Percentiles rank a stretch among this genome's conserved stretches.
Evolutionary conservation across 2,329 filamentous ascomycete species (phyloP).

Genomic region (Zasmidium citrigriseum): DNA sequence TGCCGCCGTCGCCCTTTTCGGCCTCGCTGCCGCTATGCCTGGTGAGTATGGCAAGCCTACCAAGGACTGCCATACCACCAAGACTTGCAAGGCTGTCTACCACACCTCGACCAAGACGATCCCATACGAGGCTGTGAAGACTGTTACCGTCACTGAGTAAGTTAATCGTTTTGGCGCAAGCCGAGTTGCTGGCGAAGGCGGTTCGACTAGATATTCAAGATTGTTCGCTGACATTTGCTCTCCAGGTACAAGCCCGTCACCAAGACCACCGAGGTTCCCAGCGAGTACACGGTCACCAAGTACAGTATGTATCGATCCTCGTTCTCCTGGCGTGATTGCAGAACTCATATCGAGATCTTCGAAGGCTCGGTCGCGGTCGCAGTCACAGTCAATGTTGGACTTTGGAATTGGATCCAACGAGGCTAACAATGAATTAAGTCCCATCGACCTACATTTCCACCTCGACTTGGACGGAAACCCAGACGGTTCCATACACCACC

Average conservation of each 20-base stretch:
- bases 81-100: slow-evolving; percentile 17
- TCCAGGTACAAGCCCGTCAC: slow-evolving; percentile 16
- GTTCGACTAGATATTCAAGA: too few species aligned
- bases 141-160: slow-evolving; percentile 16
- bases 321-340: too few species aligned
- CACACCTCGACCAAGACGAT: slow-evolving; percentile 17
- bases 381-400: not conserved
- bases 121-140: slow-evolving; percentile 17
- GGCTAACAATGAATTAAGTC: not conserved
- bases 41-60: slow-evolving; percentile 11
- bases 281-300: slow-evolving; percentile 8
- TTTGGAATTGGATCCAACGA: not conserved
- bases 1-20: slow-evolving; percentile 15
- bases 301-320: slow-evolving; percentile 2
- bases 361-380: too few species aligned
- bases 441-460: slow-evolving; percentile 17
- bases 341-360: not conserved
- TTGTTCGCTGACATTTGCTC: too few species aligned
- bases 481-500: slow-evolving; percentile 17
- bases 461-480: slow-evolving; percentile 16
- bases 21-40: slow-evolving; percentile 18
- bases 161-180: too few species aligned
- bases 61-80: slow-evolving; percentile 17
- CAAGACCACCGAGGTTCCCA: slow-evolving; percentile 8
- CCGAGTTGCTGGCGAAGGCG: too few species aligned